Base-by-base conservation (phyloP, 2,329 filamentous ascomycete genomes). In the Venturia nashicola region DNA sequence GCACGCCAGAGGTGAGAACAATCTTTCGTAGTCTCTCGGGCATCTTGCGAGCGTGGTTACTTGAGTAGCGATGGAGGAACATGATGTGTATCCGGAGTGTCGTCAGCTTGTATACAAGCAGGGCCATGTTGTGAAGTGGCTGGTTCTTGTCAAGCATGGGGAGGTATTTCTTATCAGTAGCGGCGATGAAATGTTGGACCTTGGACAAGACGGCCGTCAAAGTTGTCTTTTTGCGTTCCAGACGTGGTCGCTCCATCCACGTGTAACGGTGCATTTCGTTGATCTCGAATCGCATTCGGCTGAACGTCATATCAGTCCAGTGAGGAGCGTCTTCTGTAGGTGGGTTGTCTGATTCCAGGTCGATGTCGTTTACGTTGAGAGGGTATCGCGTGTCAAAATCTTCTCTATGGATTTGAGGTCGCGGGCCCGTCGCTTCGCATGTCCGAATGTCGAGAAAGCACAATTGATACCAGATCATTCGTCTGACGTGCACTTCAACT, bases 401-500 rank as follows among this genome's bases (percentile, higher is more conserved):
- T 27, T 89, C 87, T 46, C 82, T 79, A n/a, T 86, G 82, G 63
- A 91, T 90, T 62, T 84, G 82, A 0, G 87, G 86, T 32, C 85
- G 80, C 9, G 88, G 88, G 0, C 88, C 89, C 66, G 89, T 88
- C 1, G 86, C 83, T 73, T 91, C 88, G 69, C 85, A 89, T 0
- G 88, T 90, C 46, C 87, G 80, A 64, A 90, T 82, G 71, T 91
- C 89, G 9, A 92, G 78, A 71, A 89, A 89, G 72, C 87, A 90
- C 23, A 92, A 79, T 69, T 91, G 88, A 71, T 90, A 86, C 89
- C 88, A 91, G 42, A 91, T 79, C 46, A 91, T 76, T 5, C 88
- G 83, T 14, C 88, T 83, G 3, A 90, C 79, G 62, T 91, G 87
- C 0, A 84, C 86, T 68, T 91, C 88, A 2, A 90, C 75, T 0